A percentile compares a stretch with the other conserved stretches of the same genome.
These are phyloP conservation scores for Mortierella sp. DNA, from an alignment of 371 early-diverging fungal species.

Conservation along the genomic window DNA sequence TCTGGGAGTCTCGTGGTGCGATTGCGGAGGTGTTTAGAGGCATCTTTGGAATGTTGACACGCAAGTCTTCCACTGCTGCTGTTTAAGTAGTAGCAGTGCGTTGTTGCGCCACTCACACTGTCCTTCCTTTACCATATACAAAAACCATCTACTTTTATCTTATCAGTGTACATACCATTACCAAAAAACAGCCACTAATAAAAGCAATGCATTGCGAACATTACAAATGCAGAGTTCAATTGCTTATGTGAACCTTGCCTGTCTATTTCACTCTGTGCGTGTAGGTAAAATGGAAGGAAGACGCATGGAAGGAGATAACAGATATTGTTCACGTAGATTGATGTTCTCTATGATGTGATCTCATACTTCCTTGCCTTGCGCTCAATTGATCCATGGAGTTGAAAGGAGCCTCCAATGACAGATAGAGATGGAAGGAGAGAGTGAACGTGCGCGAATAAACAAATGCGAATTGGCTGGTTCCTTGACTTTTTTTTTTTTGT, in stretches of 20 bases:
- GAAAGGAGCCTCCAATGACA: no score
- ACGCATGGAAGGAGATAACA: no score
- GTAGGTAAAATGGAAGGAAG: background rate
- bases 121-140: background rate
- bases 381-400: background rate
- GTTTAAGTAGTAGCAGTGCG: slow-evolving; percentile 15
- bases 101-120: background rate
- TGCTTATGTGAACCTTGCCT: no score
- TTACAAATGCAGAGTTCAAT: background rate
- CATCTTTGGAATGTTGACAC: slow-evolving; percentile 30
- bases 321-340: no score
- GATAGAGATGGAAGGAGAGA: background rate
- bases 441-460: background rate
- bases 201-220: background rate
- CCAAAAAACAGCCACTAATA: background rate
- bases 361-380: background rate
- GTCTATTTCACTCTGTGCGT: background rate
- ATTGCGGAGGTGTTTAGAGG: slow-evolving; percentile 60
- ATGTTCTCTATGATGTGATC: background rate
- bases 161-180: background rate
- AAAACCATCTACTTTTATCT: background rate
- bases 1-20: slow-evolving; percentile 69
- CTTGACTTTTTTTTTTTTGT: no score
- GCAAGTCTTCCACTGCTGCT: slow-evolving; percentile 28
- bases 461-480: background rate